Evolutionary conservation across 179 eudicot genomes (phyloP).

Genomic region (Pouteria campechiana): DNA sequence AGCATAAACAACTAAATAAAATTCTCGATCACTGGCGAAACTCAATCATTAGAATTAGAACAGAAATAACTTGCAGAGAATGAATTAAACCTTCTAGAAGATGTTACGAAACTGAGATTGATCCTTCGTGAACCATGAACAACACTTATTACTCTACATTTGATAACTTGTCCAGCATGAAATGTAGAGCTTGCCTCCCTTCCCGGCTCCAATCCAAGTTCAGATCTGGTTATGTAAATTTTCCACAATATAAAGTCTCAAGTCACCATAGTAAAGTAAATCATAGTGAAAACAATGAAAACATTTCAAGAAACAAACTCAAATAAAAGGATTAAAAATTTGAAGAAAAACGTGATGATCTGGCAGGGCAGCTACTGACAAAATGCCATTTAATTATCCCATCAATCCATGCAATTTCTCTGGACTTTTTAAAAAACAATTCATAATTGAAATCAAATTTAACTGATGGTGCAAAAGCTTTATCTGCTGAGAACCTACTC

Average conservation of each 20-base stretch:
- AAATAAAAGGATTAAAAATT: neutral
- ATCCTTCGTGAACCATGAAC: slow-evolving; percentile 60
- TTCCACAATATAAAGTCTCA: neutral
- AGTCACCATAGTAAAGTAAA: neutral
- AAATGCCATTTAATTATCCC: too few relatives aligned
- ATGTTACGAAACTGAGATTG: slow-evolving; percentile 70
- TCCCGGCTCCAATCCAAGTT: slow-evolving; percentile 82
- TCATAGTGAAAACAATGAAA: neutral
- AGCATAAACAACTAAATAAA: neutral
- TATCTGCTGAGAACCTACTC: too few relatives aligned
- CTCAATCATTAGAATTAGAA: too few relatives aligned
- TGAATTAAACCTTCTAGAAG: slow-evolving; percentile 36
- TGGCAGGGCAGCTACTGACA: neutral
- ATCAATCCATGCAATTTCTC: too few relatives aligned
- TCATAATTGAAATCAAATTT: too few relatives aligned
- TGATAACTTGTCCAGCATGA: slow-evolving; percentile 94
- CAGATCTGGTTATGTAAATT: slow-evolving; percentile 49
- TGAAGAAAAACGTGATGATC: neutral
- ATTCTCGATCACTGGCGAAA: too few relatives aligned
- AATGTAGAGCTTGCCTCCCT: slow-evolving; percentile 54
- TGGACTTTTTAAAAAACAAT: too few relatives aligned
- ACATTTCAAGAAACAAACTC: neutral
- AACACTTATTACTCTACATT: slow-evolving; percentile 84
- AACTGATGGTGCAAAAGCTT: too few relatives aligned
- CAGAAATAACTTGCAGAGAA: neutral